Base-by-base conservation (phyloP, 2,329 filamentous ascomycete species). In the Ceratocystis eucalypticola region DNA sequence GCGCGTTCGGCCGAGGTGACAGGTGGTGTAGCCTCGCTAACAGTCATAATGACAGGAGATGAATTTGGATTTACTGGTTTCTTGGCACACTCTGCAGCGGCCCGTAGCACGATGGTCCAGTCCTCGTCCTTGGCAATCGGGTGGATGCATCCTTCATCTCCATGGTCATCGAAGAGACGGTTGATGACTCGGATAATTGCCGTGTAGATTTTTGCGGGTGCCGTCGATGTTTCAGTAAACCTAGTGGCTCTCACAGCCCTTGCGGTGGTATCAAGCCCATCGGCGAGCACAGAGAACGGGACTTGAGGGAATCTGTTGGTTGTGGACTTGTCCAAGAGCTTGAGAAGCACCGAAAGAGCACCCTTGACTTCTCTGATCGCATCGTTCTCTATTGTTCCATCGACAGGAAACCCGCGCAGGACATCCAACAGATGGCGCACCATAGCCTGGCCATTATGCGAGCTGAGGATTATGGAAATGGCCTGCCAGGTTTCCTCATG, bases 391-490 rank as follows among this genome's bases (percentile, higher is more conserved):
- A 77, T 77, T 65, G 76, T 73, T n/a, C 76, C 77, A 50, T 79
- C 77, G 0, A 72, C 69, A 1, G 78, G 74, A 46, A 81, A 77
- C 65, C 79, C 78, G 53, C 80, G 79, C 28, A 88, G 75, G 12
- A 86, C 82, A 66, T 86, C 82, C 41, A 90, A 77, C 25, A 90
- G 75, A 28, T 87, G 81, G 65, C 84, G 80, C 59, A 91, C 80
- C 1, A 86, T 86, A 45, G 82, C 83, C 69, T 88, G 86, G 22
- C 87, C 87, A 69, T 89, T 84, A 72, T 91, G 88, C 1, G 88
- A 91, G 71, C 80, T 85, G 76, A 86, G 87, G 0, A 92, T 77
- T 69, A 89, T 87, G 71, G 82, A 80, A 41, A 91, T 77, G 0
- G 85, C 86, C 68, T 84, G 83, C 88, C 88, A 91, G 2, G 88